Evolutionary conservation across 345 rosid species (phyloP).

Genomic region (Reutealis trisperma): DNA sequence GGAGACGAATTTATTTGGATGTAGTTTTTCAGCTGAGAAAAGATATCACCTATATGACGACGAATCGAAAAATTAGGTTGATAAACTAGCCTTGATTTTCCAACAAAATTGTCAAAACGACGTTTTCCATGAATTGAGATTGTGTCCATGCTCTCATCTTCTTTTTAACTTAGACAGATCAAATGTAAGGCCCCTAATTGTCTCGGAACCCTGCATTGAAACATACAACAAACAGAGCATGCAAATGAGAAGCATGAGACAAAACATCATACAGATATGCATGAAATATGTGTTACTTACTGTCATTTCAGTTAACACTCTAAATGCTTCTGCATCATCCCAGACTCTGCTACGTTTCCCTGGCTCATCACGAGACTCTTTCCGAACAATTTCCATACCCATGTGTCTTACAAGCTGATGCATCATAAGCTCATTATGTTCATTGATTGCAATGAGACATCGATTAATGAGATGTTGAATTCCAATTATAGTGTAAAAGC

Average conservation of each 20-base stretch:
- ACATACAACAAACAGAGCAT: not conserved
- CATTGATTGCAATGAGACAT: not conserved
- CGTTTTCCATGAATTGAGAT: too few relatives aligned
- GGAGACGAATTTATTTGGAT: too few relatives aligned
- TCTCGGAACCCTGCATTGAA: not conserved
- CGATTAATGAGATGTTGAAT: not conserved
- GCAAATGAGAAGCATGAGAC: not conserved
- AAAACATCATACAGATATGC: not conserved
- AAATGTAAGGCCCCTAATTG: not conserved
- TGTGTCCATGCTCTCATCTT: too few relatives aligned
- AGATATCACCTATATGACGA: too few relatives aligned
- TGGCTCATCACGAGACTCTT: not conserved
- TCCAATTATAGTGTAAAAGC: not conserved
- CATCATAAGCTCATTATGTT: not conserved
- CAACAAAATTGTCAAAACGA: too few relatives aligned
- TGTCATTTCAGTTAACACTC: not conserved
- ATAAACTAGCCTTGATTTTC: too few relatives aligned
- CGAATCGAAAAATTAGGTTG: too few relatives aligned
- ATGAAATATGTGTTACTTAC: not conserved
- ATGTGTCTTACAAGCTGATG: slow-evolving; percentile 11
- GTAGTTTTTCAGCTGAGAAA: too few relatives aligned
- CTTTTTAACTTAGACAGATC: not conserved
- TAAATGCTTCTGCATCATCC: not conserved
- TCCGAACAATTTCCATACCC: slow-evolving; percentile 1
- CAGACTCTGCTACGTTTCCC: not conserved